phyloP scores from a whole-genome alignment of 345 rosid species.

The Eucalyptus cloeziana region DNA sequence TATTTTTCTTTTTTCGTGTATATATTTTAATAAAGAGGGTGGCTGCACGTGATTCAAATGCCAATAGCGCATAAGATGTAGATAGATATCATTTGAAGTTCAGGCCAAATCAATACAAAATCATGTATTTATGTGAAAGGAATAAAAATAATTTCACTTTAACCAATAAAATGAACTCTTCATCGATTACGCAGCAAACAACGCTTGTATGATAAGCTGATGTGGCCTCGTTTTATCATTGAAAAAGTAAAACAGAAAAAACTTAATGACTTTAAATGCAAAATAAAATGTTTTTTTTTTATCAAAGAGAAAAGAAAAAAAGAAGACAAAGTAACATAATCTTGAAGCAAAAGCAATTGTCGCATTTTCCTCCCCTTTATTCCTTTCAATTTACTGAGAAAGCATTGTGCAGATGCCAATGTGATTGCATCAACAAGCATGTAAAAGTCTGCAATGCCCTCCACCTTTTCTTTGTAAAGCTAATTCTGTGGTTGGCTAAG shows the following conservation, averaged over 20 bases:
- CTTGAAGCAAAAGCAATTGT: not conserved
- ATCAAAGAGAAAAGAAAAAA: not conserved
- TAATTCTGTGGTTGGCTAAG: not conserved
- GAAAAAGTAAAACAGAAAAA: not conserved
- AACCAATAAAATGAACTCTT: no score
- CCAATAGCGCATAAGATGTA: no score
- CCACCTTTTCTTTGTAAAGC: not conserved
- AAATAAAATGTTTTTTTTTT: no score
- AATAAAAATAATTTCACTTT: no score
- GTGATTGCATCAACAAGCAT: not conserved
- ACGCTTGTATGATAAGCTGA: not conserved
- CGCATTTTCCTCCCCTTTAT: not conserved
- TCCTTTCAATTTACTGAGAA: not conserved
- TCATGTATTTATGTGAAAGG: no score
- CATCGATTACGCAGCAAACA: no score
- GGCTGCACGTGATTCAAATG: no score
- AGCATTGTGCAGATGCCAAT: not conserved
- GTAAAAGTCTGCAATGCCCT: not conserved
- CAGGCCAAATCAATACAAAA: no score
- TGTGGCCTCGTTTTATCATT: not conserved
- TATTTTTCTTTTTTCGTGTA: not conserved
- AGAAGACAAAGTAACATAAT: rapidly evolving
- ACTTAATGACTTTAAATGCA: not conserved
- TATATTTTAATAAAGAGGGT: not conserved
- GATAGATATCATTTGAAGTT: no score